These are phyloP conservation scores for Pseudogymnoascus sp. DNA, from an alignment of 2,329 filamentous ascomycete species.

Conservation along the genomic window DNA sequence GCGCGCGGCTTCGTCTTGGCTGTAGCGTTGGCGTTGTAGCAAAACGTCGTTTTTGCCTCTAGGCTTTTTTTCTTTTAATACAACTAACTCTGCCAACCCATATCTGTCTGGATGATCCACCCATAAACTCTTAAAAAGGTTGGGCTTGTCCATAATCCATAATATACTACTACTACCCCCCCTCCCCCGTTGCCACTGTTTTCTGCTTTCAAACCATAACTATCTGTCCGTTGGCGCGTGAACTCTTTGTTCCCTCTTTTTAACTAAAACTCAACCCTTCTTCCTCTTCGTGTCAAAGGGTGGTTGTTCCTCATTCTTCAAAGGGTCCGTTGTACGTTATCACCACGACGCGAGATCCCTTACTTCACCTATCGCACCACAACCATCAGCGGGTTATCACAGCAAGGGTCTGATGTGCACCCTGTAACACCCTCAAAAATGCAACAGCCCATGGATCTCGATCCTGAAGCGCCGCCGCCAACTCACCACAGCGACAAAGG, in stretches of 20 bases:
- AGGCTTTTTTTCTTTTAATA: constrained; percentile 4
- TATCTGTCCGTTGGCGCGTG: not conserved
- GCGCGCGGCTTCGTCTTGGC: not conserved
- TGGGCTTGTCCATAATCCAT: not conserved
- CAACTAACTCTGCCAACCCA: not conserved
- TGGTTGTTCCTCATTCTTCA: not conserved
- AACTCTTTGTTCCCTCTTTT: not conserved
- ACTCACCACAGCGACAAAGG: not conserved
- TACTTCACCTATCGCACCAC: not conserved
- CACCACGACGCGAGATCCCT: not conserved
- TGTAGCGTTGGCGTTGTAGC: not conserved
- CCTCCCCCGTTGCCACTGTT: not conserved
- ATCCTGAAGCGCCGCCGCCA: not conserved
- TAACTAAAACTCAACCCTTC: not conserved
- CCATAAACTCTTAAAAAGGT: not conserved
- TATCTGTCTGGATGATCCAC: not conserved
- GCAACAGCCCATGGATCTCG: not conserved
- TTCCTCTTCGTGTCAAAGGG: not conserved
- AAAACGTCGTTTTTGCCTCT: not conserved
- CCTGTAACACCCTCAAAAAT: not conserved
- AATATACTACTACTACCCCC: not conserved
- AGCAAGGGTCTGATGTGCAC: not conserved
- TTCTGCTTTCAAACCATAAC: not conserved
- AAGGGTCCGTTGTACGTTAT: not conserved
- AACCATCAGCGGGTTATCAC: not conserved